Evolutionary conservation across 768 basidiomycete species (phyloP).

Genomic region (Auricularia sp.): DNA sequence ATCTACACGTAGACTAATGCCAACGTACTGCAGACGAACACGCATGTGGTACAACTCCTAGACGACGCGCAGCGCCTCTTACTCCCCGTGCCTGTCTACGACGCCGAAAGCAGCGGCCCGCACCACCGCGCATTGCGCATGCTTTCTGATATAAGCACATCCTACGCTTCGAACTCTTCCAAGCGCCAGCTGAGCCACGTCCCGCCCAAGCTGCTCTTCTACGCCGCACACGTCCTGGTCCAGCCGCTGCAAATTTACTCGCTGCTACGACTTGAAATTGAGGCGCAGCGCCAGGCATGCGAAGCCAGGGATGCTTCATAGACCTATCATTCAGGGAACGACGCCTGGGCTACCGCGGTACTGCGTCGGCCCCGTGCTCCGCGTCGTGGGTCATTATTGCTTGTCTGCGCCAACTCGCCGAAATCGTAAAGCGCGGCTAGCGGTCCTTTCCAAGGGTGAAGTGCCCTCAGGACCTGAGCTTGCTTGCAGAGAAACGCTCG

Average conservation of each 20-base stretch:
- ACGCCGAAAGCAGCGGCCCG: constrained; percentile 22
- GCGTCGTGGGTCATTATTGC: too few relatives aligned
- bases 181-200: constrained; percentile 25
- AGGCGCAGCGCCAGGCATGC: constrained; percentile 18
- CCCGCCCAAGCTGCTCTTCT: constrained; percentile 56
- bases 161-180: constrained; percentile 25
- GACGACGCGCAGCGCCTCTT: constrained; percentile 44
- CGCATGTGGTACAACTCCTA: constrained; percentile 39
- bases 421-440: too few relatives aligned
- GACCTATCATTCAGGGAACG: not conserved
- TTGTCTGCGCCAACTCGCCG: too few relatives aligned
- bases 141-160: constrained; percentile 42
- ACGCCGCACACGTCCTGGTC: constrained; percentile 49
- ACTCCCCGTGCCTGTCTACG: constrained; percentile 32
- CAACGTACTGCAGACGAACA: not conserved
- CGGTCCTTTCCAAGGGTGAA: too few relatives aligned
- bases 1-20: not conserved
- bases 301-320: constrained; percentile 13
- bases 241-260: constrained; percentile 33
- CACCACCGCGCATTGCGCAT: constrained; percentile 33
- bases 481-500: too few relatives aligned
- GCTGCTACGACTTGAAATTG: constrained; percentile 32
- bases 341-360: not conserved
- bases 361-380: not conserved
- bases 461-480: too few relatives aligned